Evolutionary conservation across 192 early-diverging fungal genomes (phyloP), one percentile per base, ranked within the genome.

Genomic region (Coemansia sp.): DNA sequence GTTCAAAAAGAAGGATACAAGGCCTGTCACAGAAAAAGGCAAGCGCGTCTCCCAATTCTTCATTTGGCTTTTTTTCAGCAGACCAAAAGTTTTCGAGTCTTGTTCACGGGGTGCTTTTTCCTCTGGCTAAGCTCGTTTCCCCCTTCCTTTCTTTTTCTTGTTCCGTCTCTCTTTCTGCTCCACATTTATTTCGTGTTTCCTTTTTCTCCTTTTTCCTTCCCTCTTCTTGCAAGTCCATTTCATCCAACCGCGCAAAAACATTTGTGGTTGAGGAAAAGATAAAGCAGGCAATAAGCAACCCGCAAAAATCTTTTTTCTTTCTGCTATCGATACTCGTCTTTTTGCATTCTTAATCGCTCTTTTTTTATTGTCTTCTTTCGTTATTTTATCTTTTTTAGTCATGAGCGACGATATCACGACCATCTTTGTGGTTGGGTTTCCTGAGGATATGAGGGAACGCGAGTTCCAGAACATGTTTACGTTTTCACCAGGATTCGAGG

Each of bases 391-490:
- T 48, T 60, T 27, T 61, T 61, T 41, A 57, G 37, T 35, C 51
- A 80, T 80, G 78, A 70, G 69, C 59, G 80, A 99, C 64, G 97
- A 99, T 58, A 96, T 99, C 65, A 94, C 95, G 22, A 99, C 97
- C 68, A 98, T 99, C 66, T 99, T 99, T 86, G 95, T 98, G 12
- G 96, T 98, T 47, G 97, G 97, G 4, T 98, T 99, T 67, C 97
- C 97, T 19, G 95, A 97, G 21, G 97, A 99, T 78, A 96, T 98
- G 93, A 88, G 88, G 72, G 97, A 99, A 78, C 84, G 97, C 47
- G 97, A 99, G 80, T 99, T 99, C 69, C 96, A 96, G 70, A 97
- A 96, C 82, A 98, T 98, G 95, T 99, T 99, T 83, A 94, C 91
- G 26, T 98, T 99, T 64, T 93, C 92, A 21, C 85, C 92, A 39